Conservation (phyloP, 2,329 filamentous ascomycete species). For the Penicillium sp. region DNA sequence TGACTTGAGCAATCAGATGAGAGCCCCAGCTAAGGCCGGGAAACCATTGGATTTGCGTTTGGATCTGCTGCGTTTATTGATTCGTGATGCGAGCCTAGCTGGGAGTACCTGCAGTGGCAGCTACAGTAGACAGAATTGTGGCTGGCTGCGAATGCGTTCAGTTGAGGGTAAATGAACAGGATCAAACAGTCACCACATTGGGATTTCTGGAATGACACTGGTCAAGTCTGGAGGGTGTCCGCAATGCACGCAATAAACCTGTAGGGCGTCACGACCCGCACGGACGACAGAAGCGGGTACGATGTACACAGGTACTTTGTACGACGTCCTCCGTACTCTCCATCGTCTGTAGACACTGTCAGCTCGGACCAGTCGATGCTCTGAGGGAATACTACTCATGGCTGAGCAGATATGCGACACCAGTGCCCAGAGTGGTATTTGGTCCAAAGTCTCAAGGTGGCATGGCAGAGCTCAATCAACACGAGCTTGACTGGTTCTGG, state of each 20-base stretch:
- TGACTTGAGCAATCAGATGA: constrained; percentile 24
- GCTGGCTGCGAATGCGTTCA: constrained; percentile 24
- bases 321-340: neutral
- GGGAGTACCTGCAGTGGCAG: constrained; percentile 29
- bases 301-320: neutral
- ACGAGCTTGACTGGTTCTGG: neutral
- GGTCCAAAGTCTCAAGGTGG: neutral
- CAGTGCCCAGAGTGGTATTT: neutral
- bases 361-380: neutral
- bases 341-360: neutral
- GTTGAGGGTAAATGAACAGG: neutral
- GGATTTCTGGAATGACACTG: neutral
- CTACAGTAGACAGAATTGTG: constrained; percentile 15
- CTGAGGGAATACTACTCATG: neutral
- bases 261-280: neutral
- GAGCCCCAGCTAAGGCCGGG: neutral
- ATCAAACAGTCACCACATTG: neutral
- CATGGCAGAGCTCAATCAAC: neutral
- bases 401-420: neutral
- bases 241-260: neutral
- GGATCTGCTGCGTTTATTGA: constrained; percentile 21
- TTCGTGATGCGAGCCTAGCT: constrained; percentile 10
- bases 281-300: neutral
- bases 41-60: constrained; percentile 14
- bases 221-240: neutral